These are phyloP conservation scores for Tetrapisispora iriomotensis DNA, from an alignment of 805 yeast genomes.

Conservation along the genomic window DNA sequence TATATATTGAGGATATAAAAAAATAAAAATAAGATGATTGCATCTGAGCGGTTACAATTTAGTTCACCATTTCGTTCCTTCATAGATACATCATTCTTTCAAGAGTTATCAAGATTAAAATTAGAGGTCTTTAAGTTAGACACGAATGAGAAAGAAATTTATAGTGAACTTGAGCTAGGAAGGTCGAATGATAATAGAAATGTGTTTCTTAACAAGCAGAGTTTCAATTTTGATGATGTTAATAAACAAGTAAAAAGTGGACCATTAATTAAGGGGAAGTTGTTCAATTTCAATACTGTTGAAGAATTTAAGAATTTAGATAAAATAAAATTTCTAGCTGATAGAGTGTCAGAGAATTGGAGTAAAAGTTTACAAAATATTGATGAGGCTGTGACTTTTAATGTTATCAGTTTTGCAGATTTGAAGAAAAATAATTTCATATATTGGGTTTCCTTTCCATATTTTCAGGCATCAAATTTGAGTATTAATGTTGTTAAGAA, in stretches of 20 bases:
- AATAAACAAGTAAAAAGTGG: conserved; percentile 2
- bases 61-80: conserved; percentile 51
- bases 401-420: conserved; percentile 68
- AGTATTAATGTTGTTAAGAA: conserved; percentile 1
- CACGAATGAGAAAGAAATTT: conserved; percentile 20
- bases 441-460: conserved; percentile 86
- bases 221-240: conserved; percentile 23
- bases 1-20: neutral
- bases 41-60: conserved; percentile 15
- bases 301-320: conserved; percentile 72
- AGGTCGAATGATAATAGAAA: conserved; percentile 12
- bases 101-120: conserved; percentile 60
- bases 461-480: conserved; percentile 30
- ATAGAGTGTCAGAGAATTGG: conserved; percentile 28
- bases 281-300: conserved; percentile 66
- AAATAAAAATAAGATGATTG: neutral
- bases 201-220: conserved; percentile 21
- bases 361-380: conserved; percentile 25
- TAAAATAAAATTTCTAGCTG: conserved; percentile 47
- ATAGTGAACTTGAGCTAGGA: conserved; percentile 21
- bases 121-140: conserved; percentile 59
- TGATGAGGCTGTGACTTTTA: conserved; percentile 28
- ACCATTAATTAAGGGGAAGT: conserved; percentile 28
- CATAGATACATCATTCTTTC: conserved; percentile 82
- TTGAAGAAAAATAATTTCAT: conserved; percentile 78